Base-by-base conservation (phyloP, 495 filamentous ascomycete species). In the Aspergillus ostianus region DNA sequence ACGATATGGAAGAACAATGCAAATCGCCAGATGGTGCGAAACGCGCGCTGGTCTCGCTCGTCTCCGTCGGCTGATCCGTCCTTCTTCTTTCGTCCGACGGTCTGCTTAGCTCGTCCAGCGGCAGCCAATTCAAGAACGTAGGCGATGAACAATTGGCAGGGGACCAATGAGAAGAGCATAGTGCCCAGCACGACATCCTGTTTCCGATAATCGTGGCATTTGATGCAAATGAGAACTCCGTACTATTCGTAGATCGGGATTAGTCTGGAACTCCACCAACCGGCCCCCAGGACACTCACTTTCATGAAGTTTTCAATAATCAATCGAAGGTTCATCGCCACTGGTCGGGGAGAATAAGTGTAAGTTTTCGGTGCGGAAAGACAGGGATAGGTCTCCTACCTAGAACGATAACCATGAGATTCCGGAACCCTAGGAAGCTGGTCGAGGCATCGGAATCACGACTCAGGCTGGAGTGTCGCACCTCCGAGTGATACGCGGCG, bases 291-390 rank as follows among this genome's bases (percentile, higher is more conserved):
- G 20, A 26, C 10, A 48, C 75, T 64, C 65, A 91, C 92, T 81
- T 98, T 98, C 80, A 92, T 90, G 66, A 91, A 96, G 66, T 98
- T 98, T 77, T 98, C 94, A 65, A 98, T 91, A 60, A 98, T 87
- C 60, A 98, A 80, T 62, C 94, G 84, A 9, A 98, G 78, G 65
- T 98, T 98, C 68, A 92, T 92, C 48, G 92, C 93, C 65, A 97
- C 91, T 90, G 67, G 27, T 45, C 23, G n/a, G 17, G 12, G 6
- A 51, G 53, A 49, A 19, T 52, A 56, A 41, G 47, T 50, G 64
- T 69, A 44, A 71, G 62, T 61, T 45, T 44, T 27, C 45, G 29
- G 58, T 30, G 47, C 21, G 10, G 47, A 20, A 21, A 20, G 9
- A 26, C 46, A 52, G 50, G 26, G 12, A 13, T 52, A 29, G 8